Conservation (phyloP, 192 early-diverging fungal species). For the Glomus cerebriforme region DNA sequence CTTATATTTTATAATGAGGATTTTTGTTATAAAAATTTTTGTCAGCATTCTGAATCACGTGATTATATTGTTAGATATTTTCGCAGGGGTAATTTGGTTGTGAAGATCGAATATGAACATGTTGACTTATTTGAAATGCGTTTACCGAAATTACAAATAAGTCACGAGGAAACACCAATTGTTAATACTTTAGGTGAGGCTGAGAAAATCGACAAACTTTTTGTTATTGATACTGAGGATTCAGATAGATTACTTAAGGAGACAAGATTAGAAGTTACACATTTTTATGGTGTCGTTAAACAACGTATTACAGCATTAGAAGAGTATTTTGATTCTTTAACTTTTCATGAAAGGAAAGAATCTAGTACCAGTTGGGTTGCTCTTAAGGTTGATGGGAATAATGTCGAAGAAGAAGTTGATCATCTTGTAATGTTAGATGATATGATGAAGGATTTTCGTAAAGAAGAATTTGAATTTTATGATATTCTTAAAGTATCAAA, state of each 20-base stretch:
- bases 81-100: constrained; percentile 64
- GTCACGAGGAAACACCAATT: constrained; percentile 29
- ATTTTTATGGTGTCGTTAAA: constrained; percentile 52
- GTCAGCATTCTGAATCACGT: constrained; percentile 43
- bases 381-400: background rate
- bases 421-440: constrained; percentile 36
- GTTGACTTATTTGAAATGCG: constrained; percentile 68
- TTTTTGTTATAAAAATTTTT: constrained; percentile 58
- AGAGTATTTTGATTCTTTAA: constrained; percentile 33
- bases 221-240: constrained; percentile 44
- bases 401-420: constrained; percentile 9
- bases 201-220: constrained; percentile 41
- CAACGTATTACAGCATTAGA: constrained; percentile 49
- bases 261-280: constrained; percentile 44
- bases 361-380: background rate
- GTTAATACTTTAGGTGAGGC: constrained; percentile 40
- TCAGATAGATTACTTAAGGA: constrained; percentile 28
- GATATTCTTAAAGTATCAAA: constrained; percentile 41
- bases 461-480: constrained; percentile 51
- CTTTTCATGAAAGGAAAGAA: constrained; percentile 15
- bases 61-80: constrained; percentile 75
- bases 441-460: constrained; percentile 39
- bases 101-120: constrained; percentile 69
- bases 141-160: constrained; percentile 60
- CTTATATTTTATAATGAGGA: constrained; percentile 71